Evolutionary conservation across 495 filamentous ascomycete genomes (phyloP).

Genomic region (Astrothelium subdiscretum): DNA sequence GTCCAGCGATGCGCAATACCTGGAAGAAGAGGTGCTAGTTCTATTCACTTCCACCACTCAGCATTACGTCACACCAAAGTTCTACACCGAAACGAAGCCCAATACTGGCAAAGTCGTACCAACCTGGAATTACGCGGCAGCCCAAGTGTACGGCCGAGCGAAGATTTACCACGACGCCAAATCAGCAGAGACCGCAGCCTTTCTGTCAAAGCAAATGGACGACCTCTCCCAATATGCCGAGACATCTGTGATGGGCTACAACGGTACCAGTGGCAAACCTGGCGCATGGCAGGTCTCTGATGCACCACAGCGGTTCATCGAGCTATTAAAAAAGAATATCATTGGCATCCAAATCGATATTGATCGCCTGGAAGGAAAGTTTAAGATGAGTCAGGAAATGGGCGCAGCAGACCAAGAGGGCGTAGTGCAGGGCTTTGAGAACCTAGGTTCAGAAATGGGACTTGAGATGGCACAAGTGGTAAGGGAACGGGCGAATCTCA

Average conservation of each 20-base stretch:
- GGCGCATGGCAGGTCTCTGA: slow-evolving; percentile 38
- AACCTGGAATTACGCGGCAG: slow-evolving; percentile 52
- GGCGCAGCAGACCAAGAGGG: slow-evolving; percentile 35
- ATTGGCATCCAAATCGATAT: slow-evolving; percentile 44
- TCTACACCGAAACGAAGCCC: slow-evolving; percentile 47
- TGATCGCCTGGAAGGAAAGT: slow-evolving; percentile 40
- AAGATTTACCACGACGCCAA: slow-evolving; percentile 36
- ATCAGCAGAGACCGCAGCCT: slow-evolving; percentile 27
- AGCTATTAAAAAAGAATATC: slow-evolving; percentile 41
- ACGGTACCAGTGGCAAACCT: slow-evolving; percentile 18
- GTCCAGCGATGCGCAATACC: background rate
- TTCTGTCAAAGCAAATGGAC: slow-evolving; percentile 34
- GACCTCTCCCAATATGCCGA: slow-evolving; percentile 39
- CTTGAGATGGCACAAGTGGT: too few species aligned
- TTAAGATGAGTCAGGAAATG: slow-evolving; percentile 49
- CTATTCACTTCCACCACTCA: slow-evolving; percentile 41
- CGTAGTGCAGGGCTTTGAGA: slow-evolving; percentile 38
- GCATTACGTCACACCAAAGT: slow-evolving; percentile 50
- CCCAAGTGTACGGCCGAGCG: slow-evolving; percentile 42
- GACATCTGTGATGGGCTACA: slow-evolving; percentile 37
- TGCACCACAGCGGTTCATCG: slow-evolving; percentile 36
- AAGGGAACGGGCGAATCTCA: too few species aligned
- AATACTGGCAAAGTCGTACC: slow-evolving; percentile 46
- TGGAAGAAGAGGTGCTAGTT: slow-evolving; percentile 37
- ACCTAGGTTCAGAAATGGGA: slow-evolving; percentile 19